Base-by-base conservation (phyloP, 257 asterid species). In the Catharanthus roseus region DNA sequence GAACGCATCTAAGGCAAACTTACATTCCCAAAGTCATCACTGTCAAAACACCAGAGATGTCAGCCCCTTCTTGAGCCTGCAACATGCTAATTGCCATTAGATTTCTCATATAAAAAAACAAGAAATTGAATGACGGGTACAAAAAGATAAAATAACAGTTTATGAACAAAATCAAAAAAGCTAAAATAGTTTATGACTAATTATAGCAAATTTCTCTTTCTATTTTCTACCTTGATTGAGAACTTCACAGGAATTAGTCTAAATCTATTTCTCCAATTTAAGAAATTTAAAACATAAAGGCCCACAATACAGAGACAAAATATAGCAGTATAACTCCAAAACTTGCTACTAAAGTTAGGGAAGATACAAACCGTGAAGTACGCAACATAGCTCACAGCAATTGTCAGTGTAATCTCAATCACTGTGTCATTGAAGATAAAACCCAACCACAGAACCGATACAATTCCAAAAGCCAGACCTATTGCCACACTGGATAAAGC, bases 1-100 rank as follows among this genome's bases (percentile, higher is more conserved):
- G 64, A 61, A 34, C 28, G 36, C 66, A 82, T 69, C 71, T 61
- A n/a, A 44, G 21, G 21, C 57, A 42, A 72, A 78, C 99, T 76
- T 89, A 93, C 99, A 93, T 88, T 69, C 99, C 99, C 76, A 93
- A 75, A 67, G 96, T 87, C 99, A 93, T 93, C 84, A 91, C 99
- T 16, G 99, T 83, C 89, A 93, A 83, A 68, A 93, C 96, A 64
- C 99, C 99, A 74, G 99, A 93, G 62, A 85, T 53, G 57, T 73
- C 86, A 74, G 89, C 80, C 70, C 87, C 96, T 83, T 88, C 88
- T 81, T 88, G 97, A 73, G 96, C 96, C 99, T 93, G 86, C 62
- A 76, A 77, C 67, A 79, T 47, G 72, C 19, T 74, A 68, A 69
- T 58, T 72, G 82, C 51, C 57, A 12, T 83, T 36, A 82, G 77